Base-by-base conservation (phyloP, 768 basidiomycete species). In the Rhizopogon vesiculosus region DNA sequence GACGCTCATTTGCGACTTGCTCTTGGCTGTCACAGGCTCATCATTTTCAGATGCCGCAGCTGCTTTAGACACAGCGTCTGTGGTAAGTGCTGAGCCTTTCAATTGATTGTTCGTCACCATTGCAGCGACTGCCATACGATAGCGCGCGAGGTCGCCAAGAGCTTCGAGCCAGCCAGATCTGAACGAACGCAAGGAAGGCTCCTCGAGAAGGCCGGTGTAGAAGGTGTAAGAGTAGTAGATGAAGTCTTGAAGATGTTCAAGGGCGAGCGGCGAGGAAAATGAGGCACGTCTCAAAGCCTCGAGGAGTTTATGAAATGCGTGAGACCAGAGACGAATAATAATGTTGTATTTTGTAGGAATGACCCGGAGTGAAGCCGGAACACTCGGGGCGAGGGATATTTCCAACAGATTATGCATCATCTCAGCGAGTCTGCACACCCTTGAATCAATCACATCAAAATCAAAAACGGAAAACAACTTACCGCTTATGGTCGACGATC, bases 271-370 rank as follows among this genome's bases (percentile, higher is more conserved):
- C 0, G 76, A 80, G 5, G 79, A 76, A 60, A 89, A 83, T 42
- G 93, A 90, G 0, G 91, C 87, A 51, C 89, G 88, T 13, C 95
- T 89, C 39, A 99, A 82, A 13, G 90, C 84, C 69, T 97, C 93
- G 59, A 98, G 86, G 40, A 96, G 80, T 45, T 87, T 89, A 70
- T 96, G 86, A 68, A 98, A 98, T 0, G 82, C 91, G 51, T 87
- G 87, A 0, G 89, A 87, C 97, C 97, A 98, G 0, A 98, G 78
- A 9, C 96, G 84, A 41, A 87, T 85, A 57, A 96, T 91, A 63
- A 98, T 95, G 72, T 97, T 97, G 76, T 98, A 98, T 64, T 94
- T 95, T 40, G 82, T 84, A 0, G 96, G 93, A 48, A 98, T 90
- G 56, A 87, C 85, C 44, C 93, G 88, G 1, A 98, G 74, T 0